Percentiles rank a stretch among this genome's conserved stretches.
Evolutionary conservation across 2,329 filamentous ascomycete species (phyloP).

Genomic region (Calycina herbarum): DNA sequence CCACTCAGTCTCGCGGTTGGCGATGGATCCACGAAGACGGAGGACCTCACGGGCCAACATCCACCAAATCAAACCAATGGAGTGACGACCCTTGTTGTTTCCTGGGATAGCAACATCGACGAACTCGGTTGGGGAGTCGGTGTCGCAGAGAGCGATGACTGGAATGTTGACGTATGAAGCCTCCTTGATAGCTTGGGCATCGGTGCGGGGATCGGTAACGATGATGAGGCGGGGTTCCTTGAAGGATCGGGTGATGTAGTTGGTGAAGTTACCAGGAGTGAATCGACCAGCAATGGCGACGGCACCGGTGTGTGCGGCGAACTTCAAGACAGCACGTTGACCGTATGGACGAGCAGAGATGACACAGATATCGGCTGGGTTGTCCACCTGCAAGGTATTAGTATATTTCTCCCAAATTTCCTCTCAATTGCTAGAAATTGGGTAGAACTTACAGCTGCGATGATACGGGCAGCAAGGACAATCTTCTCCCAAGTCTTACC

Average conservation of each 20-base stretch:
- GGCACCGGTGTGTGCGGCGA: slow-evolving; percentile 96
- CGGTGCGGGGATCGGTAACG: slow-evolving; percentile 98
- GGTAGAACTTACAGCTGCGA: slow-evolving; percentile 61
- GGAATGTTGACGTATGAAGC: slow-evolving; percentile 99
- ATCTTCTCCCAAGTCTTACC: slow-evolving; percentile 99
- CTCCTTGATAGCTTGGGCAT: slow-evolving; percentile 99
- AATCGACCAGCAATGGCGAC: slow-evolving; percentile 98
- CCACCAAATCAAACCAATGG: slow-evolving; percentile 99
- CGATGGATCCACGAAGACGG: slow-evolving; percentile 94
- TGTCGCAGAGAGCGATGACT: slow-evolving; percentile 98
- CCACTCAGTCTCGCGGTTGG: slow-evolving; percentile 95
- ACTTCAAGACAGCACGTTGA: slow-evolving; percentile 99
- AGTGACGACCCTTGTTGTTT: slow-evolving; percentile 99
- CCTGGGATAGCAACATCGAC: slow-evolving; percentile 99
- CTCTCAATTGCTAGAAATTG: not conserved
- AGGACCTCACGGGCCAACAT: slow-evolving; percentile 99
- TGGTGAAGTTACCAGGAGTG: slow-evolving; percentile 99
- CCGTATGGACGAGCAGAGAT: slow-evolving; percentile 99
- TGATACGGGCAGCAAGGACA: slow-evolving; percentile 96
- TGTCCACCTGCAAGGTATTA: slow-evolving; percentile 66
- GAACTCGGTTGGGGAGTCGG: slow-evolving; percentile 98
- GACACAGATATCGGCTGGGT: slow-evolving; percentile 98
- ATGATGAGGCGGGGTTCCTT: slow-evolving; percentile 99
- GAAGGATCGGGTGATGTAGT: slow-evolving; percentile 99
- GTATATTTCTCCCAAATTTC: not conserved